Evolutionary conservation across 2,329 filamentous ascomycete species (phyloP).

Genomic region (Clonostachys chloroleuca): DNA sequence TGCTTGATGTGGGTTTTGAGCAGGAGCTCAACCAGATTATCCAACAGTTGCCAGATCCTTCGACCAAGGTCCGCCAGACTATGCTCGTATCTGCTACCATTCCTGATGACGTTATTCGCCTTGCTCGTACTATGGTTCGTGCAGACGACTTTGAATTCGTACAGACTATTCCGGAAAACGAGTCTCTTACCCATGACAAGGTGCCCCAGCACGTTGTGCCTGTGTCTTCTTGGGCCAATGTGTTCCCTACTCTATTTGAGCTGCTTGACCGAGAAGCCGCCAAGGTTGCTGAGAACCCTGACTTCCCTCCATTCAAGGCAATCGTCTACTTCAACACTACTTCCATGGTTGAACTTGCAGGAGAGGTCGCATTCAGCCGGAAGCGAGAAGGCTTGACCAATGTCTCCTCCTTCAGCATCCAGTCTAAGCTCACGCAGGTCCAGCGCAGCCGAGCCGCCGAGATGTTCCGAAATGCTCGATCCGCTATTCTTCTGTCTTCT

Average conservation of each 20-base stretch:
- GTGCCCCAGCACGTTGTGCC: constrained; percentile 77
- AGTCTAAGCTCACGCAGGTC: constrained; percentile 70
- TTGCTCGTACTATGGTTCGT: constrained; percentile 77
- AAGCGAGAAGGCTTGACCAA: constrained; percentile 29
- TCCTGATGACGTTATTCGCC: constrained; percentile 72
- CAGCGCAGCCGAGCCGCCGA: constrained; percentile 68
- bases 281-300: constrained; percentile 29
- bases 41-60: constrained; percentile 55
- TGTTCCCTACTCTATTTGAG: constrained; percentile 73
- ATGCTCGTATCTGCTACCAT: constrained; percentile 96
- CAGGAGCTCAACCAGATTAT: constrained; percentile 60
- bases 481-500: constrained; percentile 68
- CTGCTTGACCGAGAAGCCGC: constrained; percentile 59
- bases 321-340: constrained; percentile 89
- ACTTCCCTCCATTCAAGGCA: constrained; percentile 76
- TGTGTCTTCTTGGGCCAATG: constrained; percentile 67
- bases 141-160: constrained; percentile 79
- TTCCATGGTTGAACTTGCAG: constrained; percentile 62
- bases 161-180: constrained; percentile 79
- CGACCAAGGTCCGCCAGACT: constrained; percentile 71
- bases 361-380: constrained; percentile 41
- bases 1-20: constrained; percentile 91
- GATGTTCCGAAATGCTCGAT: constrained; percentile 59
- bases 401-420: constrained; percentile 54
- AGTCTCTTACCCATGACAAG: constrained; percentile 77